phyloP scores from a whole-genome alignment of 2,329 filamentous ascomycete species.

The Aureobasidium sp. region DNA sequence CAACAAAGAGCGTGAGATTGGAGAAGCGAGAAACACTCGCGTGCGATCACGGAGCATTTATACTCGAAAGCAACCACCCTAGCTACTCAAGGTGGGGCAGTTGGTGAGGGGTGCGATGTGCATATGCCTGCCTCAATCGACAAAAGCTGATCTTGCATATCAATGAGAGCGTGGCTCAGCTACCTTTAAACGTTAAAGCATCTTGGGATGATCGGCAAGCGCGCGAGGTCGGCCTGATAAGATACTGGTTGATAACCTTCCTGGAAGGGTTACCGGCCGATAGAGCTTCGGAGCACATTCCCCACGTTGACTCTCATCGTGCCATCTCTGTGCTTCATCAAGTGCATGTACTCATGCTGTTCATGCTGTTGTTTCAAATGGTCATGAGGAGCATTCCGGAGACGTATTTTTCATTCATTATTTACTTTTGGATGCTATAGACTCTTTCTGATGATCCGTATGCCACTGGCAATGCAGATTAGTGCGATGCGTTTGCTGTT shows the following conservation, averaged over 20 bases:
- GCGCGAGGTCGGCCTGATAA: not conserved
- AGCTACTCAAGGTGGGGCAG: not conserved
- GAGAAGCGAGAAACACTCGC: not conserved
- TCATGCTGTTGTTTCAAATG: not conserved
- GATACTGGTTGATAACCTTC: not conserved
- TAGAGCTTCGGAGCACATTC: not conserved
- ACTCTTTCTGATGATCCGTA: not conserved
- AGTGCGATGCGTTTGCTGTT: not conserved
- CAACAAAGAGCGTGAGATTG: not conserved
- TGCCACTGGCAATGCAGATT: not conserved
- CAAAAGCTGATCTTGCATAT: not conserved
- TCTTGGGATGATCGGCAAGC: not conserved
- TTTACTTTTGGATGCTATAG: constrained; percentile 8
- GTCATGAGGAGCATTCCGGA: not conserved
- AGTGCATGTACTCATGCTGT: no score
- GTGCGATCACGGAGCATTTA: not conserved
- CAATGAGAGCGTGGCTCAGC: not conserved
- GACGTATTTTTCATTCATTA: not conserved
- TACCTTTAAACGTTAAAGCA: not conserved
- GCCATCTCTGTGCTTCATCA: not conserved
- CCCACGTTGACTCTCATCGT: not conserved
- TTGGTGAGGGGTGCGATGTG: not conserved
- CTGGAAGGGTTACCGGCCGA: not conserved
- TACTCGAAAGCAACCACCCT: not conserved
- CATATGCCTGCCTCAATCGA: not conserved